Conservation (phyloP, 2,329 filamentous ascomycete species). For the Pseudofabraea citricarpa region DNA sequence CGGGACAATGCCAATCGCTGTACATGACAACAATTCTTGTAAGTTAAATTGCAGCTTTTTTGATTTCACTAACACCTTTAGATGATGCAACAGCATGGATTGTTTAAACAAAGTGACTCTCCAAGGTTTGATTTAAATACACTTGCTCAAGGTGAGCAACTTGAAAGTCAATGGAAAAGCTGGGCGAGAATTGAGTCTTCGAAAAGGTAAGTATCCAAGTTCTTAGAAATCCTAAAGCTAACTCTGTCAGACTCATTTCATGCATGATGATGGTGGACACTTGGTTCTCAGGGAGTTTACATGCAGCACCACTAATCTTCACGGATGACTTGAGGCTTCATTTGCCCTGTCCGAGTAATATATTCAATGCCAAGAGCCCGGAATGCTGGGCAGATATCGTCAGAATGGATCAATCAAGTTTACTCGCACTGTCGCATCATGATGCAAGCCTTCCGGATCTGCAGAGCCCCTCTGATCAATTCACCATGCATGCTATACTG, state of each 20-base stretch:
- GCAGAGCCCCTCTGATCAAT: slow-evolving; percentile 21
- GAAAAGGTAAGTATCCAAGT: slow-evolving; percentile 32
- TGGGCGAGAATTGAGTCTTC: slow-evolving; percentile 47
- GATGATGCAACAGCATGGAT: slow-evolving; percentile 38
- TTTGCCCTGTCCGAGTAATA: slow-evolving; percentile 13
- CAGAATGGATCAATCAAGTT: slow-evolving; percentile 20
- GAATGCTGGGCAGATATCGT: slow-evolving; percentile 14
- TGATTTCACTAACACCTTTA: slow-evolving; percentile 27
- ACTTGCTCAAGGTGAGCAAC: slow-evolving; percentile 37
- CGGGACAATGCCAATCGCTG: slow-evolving; percentile 40
- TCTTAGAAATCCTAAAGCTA: not conserved
- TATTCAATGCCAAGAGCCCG: slow-evolving; percentile 16
- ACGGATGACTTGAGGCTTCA: slow-evolving; percentile 14
- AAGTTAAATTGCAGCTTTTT: slow-evolving; percentile 10
- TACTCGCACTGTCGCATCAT: slow-evolving; percentile 13
- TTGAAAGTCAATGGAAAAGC: slow-evolving; percentile 43
- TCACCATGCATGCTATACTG: slow-evolving; percentile 32
- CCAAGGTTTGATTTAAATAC: slow-evolving; percentile 34
- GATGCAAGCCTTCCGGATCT: slow-evolving; percentile 28
- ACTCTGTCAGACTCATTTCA: slow-evolving; percentile 13
- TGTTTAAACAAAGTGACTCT: slow-evolving; percentile 43
- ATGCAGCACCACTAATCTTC: slow-evolving; percentile 14
- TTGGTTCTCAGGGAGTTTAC: slow-evolving; percentile 16
- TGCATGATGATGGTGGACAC: slow-evolving; percentile 19
- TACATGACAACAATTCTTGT: slow-evolving; percentile 44